These are phyloP conservation scores for Spencermartinsiella ligniputridi DNA, from an alignment of 1,139 yeast species.

Conservation along the genomic window DNA sequence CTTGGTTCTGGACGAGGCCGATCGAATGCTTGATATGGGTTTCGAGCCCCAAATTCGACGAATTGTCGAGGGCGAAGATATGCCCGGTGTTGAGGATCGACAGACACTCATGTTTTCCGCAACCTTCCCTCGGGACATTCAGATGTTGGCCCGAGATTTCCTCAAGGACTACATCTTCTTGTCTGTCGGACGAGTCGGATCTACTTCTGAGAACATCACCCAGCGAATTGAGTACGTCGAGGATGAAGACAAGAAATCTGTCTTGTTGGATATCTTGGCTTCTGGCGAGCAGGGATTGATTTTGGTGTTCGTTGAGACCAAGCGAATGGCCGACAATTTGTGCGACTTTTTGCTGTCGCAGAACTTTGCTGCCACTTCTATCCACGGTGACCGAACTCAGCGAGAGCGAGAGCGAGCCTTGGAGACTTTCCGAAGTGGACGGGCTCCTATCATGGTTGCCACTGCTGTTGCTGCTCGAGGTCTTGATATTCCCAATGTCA, in stretches of 20 bases:
- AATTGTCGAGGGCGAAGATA: conserved; percentile 95
- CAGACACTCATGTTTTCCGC: conserved; percentile 99
- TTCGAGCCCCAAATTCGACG: conserved; percentile 99
- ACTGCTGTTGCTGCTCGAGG: conserved; percentile 99
- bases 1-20: conserved; percentile 97
- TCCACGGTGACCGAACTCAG: conserved; percentile 98
- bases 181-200: conserved; percentile 97
- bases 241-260: conserved; percentile 90
- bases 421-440: conserved; percentile 80
- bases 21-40: conserved; percentile 99
- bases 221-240: conserved; percentile 92
- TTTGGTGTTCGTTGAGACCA: conserved; percentile 93
- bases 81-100: conserved; percentile 88
- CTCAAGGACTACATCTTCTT: conserved; percentile 91
- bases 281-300: conserved; percentile 78
- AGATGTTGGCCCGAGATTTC: conserved; percentile 95
- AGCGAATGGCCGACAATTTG: conserved; percentile 95
- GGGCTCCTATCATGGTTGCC: conserved; percentile 90
- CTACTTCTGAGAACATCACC: conserved; percentile 95
- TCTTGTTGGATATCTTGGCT: conserved; percentile 73
- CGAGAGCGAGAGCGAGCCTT: conserved; percentile 96
- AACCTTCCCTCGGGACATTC: conserved; percentile 97
- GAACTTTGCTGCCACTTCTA: conserved; percentile 94
- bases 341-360: conserved; percentile 88
- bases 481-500: conserved; percentile 97